phyloP scores from a whole-genome alignment of 495 filamentous ascomycete genomes.

The Penicillium antarcticum region DNA sequence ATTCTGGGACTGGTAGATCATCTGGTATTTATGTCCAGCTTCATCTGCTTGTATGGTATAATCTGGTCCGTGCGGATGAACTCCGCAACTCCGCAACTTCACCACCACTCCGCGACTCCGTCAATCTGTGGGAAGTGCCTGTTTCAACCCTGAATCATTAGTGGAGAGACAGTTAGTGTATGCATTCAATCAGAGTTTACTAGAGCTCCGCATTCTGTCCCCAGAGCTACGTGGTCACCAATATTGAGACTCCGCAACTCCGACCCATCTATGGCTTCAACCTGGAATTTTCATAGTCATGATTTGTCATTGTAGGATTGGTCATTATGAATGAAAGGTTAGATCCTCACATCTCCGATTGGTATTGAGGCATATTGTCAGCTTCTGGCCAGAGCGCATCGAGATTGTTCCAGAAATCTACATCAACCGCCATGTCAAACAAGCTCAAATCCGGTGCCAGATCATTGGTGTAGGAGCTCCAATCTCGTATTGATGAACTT shows the following conservation, averaged over 20 bases:
- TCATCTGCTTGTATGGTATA: neutral
- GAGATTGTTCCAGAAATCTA: conserved; percentile 13
- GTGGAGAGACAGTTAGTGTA: no score
- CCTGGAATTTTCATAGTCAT: no score
- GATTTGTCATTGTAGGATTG: no score
- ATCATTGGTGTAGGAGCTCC: neutral
- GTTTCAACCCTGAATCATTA: no score
- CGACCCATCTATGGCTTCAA: neutral
- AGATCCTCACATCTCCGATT: neutral
- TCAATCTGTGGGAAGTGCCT: neutral
- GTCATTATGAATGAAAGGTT: neutral
- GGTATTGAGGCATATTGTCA: neutral
- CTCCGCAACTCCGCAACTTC: neutral
- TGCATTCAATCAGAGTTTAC: no score
- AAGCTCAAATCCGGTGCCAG: neutral
- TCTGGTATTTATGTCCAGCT: neutral
- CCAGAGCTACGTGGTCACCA: no score
- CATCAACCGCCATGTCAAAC: conserved; percentile 13
- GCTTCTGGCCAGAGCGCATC: conserved; percentile 6
- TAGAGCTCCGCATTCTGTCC: no score
- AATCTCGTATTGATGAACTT: neutral
- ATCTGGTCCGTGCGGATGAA: neutral
- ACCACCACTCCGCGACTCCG: conserved; percentile 1
- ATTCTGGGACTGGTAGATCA: neutral
- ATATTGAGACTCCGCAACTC: neutral